Percentiles rank a stretch among this genome's conserved stretches.
These are phyloP conservation scores for Henckelia pumila DNA, from an alignment of 257 asterid species.

Conservation along the genomic window DNA sequence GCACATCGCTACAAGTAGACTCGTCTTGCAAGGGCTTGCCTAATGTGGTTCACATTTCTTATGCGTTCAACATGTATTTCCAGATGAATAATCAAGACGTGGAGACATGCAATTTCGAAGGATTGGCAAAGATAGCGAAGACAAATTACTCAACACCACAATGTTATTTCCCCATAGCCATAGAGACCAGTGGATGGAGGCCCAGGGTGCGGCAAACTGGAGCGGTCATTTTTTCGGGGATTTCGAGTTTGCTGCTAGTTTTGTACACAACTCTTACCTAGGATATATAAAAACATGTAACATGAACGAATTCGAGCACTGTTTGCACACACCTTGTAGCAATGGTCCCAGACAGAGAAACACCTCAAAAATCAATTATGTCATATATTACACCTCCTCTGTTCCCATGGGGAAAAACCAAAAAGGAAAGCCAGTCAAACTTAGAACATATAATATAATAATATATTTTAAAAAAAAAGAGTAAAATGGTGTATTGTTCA, in stretches of 20 bases:
- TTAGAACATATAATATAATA: too few relatives aligned
- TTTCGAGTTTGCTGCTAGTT: slow-evolving; percentile 14
- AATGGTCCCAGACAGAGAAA: not conserved
- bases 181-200: slow-evolving; percentile 35
- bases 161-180: slow-evolving; percentile 55
- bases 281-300: too few relatives aligned
- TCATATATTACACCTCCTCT: too few relatives aligned
- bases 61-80: slow-evolving; percentile 50
- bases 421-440: too few relatives aligned
- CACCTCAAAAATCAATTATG: not conserved
- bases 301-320: not conserved
- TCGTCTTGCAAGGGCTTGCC: slow-evolving; percentile 31
- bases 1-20: slow-evolving; percentile 32
- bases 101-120: slow-evolving; percentile 49
- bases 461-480: too few relatives aligned
- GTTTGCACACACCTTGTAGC: not conserved
- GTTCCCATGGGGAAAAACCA: too few relatives aligned
- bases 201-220: not conserved
- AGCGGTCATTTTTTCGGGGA: not conserved
- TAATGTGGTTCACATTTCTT: slow-evolving; percentile 24
- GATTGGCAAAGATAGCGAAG: slow-evolving; percentile 38
- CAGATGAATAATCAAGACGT: slow-evolving; percentile 46
- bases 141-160: slow-evolving; percentile 31
- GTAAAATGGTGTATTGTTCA: too few relatives aligned
- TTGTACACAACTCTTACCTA: not conserved